phyloP scores from a whole-genome alignment of 768 basidiomycete genomes.

The Boletus sp. region DNA sequence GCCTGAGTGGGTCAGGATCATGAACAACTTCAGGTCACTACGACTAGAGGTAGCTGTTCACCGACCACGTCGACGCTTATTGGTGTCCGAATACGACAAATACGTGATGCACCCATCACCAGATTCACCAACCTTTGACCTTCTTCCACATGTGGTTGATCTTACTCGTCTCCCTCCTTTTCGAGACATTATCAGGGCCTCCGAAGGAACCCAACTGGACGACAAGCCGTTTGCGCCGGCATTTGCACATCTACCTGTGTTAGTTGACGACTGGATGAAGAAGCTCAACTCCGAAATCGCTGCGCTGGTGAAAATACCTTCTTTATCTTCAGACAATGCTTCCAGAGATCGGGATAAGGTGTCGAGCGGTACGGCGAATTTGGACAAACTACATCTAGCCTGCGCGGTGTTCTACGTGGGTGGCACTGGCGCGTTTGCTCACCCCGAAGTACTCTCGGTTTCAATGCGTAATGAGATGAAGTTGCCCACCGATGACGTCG shows the following conservation, averaged over 20 bases:
- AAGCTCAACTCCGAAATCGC: not conserved
- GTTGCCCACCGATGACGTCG: not conserved
- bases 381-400: not conserved
- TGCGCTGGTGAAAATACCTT: not conserved
- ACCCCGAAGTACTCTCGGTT: not conserved
- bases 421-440: not conserved
- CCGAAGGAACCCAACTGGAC: not conserved
- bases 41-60: not conserved
- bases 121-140: not conserved
- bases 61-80: not conserved
- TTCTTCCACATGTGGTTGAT: not conserved
- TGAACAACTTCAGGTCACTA: not conserved
- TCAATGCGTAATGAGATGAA: not conserved
- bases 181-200: not conserved
- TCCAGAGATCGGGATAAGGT: not conserved
- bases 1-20: not conserved
- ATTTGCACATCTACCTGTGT: not conserved
- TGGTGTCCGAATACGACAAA: not conserved
- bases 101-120: not conserved
- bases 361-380: not conserved
- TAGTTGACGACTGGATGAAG: not conserved
- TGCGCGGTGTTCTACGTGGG: not conserved
- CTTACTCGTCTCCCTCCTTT: not conserved
- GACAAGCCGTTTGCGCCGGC: not conserved
- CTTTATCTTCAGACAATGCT: not conserved